A percentile compares a stretch with the other conserved stretches of the same genome.
These are phyloP conservation scores for Xylaria arbuscula DNA, from an alignment of 2,329 filamentous ascomycete genomes.

Conservation along the genomic window DNA sequence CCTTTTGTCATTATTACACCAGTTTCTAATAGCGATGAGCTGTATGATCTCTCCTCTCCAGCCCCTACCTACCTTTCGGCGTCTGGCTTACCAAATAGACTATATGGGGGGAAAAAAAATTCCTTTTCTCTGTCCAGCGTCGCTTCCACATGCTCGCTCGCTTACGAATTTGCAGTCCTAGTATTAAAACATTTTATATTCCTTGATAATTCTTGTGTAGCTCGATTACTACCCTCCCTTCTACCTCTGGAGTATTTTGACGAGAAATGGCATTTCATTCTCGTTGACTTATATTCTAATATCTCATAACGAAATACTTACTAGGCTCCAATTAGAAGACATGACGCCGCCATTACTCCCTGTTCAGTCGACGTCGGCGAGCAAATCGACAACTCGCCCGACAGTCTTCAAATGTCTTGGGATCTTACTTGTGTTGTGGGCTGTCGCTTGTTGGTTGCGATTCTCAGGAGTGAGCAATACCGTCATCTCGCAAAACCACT, in stretches of 20 bases:
- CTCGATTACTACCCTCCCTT: neutral
- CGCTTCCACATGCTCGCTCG: neutral
- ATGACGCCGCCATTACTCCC: constrained; percentile 16
- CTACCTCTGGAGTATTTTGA: neutral
- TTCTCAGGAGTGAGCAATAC: constrained; percentile 26
- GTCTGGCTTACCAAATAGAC: too few species aligned
- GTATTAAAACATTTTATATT: too few species aligned
- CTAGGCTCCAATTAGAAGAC: neutral
- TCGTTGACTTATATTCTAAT: neutral
- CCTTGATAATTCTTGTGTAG: neutral
- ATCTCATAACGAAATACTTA: neutral
- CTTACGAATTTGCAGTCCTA: too few species aligned
- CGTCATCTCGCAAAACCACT: neutral
- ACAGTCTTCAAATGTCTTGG: constrained; percentile 21
- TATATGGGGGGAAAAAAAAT: too few species aligned
- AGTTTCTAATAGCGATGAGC: neutral
- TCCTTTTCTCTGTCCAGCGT: too few species aligned
- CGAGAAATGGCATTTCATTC: neutral
- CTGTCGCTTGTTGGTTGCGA: constrained; percentile 13
- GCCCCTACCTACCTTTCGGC: neutral
- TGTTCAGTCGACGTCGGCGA: constrained; percentile 7
- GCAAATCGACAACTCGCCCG: constrained; percentile 4
- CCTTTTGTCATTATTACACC: too few species aligned
- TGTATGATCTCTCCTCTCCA: neutral
- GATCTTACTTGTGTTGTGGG: constrained; percentile 32